phyloP scores from a whole-genome alignment of 2,329 filamentous ascomycete species.

The Periconia digitata region DNA sequence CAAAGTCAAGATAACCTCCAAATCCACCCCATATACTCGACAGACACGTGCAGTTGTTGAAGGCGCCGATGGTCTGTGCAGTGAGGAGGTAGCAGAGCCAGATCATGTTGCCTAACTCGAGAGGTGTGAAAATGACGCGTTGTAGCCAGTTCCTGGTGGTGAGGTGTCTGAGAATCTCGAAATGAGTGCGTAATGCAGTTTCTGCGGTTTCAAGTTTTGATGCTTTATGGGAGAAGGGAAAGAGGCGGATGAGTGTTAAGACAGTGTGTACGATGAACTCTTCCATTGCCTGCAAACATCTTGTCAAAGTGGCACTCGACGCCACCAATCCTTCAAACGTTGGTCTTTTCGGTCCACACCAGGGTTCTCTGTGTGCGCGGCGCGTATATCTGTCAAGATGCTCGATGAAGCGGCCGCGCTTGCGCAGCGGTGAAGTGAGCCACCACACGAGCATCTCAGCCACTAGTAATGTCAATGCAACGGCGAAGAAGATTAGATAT shows the following conservation, averaged over 20 bases:
- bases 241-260: conserved; percentile 2
- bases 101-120: conserved; percentile 38
- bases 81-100: conserved; percentile 43
- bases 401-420: conserved; percentile 4
- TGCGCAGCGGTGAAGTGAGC: conserved; percentile 22
- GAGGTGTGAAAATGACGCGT: conserved; percentile 30
- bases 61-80: conserved; percentile 45
- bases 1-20: conserved; percentile 46
- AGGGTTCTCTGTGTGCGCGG: background rate
- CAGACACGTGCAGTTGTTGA: conserved; percentile 46
- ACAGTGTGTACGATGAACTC: background rate
- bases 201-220: conserved; percentile 1
- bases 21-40: conserved; percentile 35
- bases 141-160: conserved; percentile 22
- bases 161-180: conserved; percentile 7
- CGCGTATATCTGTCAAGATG: conserved; percentile 10
- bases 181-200: conserved; percentile 5
- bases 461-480: conserved; percentile 32
- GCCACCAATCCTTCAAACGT: conserved; percentile 4
- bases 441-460: conserved; percentile 42
- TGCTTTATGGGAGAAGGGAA: conserved; percentile 9
- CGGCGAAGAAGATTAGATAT: conserved; percentile 43
- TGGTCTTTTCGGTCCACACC: background rate
- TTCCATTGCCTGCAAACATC: conserved; percentile 3
- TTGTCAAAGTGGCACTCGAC: conserved; percentile 1